Evolutionary conservation across 1,284 basidiomycete species (phyloP).

Genomic region (Pholiota adiposa): DNA sequence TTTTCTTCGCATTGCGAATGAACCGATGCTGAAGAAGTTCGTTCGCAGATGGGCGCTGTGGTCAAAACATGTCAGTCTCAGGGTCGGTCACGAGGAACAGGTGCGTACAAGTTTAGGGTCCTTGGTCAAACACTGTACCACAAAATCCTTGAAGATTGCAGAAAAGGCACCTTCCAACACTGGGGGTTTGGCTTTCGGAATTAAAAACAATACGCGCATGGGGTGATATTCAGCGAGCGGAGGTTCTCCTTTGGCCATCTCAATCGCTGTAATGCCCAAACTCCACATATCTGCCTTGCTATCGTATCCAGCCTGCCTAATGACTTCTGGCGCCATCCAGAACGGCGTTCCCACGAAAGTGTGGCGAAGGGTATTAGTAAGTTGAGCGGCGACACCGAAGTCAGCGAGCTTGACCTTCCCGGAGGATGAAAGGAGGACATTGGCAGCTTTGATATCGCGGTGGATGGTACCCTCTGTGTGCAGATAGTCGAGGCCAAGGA

Average conservation of each 20-base stretch:
- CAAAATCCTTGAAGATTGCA: slow-evolving; percentile 90
- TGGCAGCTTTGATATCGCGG: slow-evolving; percentile 98
- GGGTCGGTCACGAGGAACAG: slow-evolving; percentile 13
- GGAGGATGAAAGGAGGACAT: slow-evolving; percentile 87
- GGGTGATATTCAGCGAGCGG: slow-evolving; percentile 94
- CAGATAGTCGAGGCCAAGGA: slow-evolving; percentile 94
- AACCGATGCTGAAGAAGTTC: slow-evolving; percentile 94
- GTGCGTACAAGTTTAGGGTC: slow-evolving; percentile 77
- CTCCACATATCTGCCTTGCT: slow-evolving; percentile 97
- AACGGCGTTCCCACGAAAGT: slow-evolving; percentile 97
- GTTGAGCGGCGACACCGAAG: slow-evolving; percentile 94
- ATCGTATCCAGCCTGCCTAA: slow-evolving; percentile 96
- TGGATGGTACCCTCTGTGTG: slow-evolving; percentile 96
- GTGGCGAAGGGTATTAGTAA: slow-evolving; percentile 86
- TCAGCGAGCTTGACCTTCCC: slow-evolving; percentile 98
- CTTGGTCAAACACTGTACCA: slow-evolving; percentile 90
- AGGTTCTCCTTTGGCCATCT: slow-evolving; percentile 95
- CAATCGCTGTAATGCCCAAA: slow-evolving; percentile 94
- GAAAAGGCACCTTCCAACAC: slow-evolving; percentile 87
- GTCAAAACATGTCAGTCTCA: slow-evolving; percentile 23
- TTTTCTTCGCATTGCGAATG: slow-evolving; percentile 83
- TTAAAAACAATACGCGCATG: slow-evolving; percentile 94
- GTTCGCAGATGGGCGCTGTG: slow-evolving; percentile 85
- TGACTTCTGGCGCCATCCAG: slow-evolving; percentile 99
- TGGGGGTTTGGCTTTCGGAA: slow-evolving; percentile 96